Evolutionary conservation across 306 rosid species (phyloP).

Genomic region (Delonix regia): DNA sequence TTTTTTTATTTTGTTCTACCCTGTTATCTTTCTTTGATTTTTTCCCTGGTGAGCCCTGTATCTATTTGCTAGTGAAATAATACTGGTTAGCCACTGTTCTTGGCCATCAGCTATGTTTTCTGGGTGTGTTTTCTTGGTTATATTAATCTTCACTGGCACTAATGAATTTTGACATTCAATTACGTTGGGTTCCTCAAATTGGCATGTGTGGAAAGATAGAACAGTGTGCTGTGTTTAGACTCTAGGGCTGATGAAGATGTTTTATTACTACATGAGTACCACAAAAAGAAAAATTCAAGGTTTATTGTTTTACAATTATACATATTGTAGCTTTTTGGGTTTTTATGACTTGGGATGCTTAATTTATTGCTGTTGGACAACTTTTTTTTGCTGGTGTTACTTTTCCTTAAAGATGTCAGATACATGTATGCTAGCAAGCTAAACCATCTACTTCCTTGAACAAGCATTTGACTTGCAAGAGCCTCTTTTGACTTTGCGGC

Average conservation of each 20-base stretch:
- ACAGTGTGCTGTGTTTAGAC: neutral
- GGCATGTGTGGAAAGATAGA: neutral
- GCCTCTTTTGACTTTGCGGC: conserved; percentile 84
- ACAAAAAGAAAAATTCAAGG: neutral
- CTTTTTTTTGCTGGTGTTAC: conserved; percentile 37
- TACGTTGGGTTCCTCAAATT: neutral
- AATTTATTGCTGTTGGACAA: conserved; percentile 29
- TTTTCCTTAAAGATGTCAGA: conserved; percentile 66
- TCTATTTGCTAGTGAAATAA: neutral
- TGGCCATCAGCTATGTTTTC: neutral
- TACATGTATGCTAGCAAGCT: conserved; percentile 89
- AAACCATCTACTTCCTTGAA: conserved; percentile 81
- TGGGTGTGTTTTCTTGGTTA: neutral
- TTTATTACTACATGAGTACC: neutral
- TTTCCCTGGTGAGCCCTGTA: neutral
- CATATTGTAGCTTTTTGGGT: conserved; percentile 17
- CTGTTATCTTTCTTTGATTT: neutral
- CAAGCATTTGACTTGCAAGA: conserved; percentile 87
- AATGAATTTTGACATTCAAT: neutral
- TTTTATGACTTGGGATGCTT: conserved; percentile 32
- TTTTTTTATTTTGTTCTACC: neutral
- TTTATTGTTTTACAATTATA: conserved; percentile 15
- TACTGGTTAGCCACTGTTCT: neutral
- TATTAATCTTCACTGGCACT: neutral
- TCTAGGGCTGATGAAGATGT: neutral